Percentiles rank a stretch among this genome's conserved stretches.
Conservation (phyloP, 345 rosid genomes). For the Bretschneidera sinensis region DNA sequence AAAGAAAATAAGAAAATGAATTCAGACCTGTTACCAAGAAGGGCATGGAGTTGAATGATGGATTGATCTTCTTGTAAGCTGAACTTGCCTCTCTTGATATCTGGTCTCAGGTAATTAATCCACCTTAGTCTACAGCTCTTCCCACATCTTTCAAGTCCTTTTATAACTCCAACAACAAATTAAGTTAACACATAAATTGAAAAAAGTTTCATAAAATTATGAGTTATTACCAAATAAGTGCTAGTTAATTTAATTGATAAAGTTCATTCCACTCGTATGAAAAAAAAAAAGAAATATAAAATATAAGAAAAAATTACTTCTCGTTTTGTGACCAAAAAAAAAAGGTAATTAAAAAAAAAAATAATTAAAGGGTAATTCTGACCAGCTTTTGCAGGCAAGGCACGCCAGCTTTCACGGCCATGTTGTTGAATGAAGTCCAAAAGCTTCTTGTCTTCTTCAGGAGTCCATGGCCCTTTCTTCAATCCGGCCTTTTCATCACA, state of each 20-base stretch:
- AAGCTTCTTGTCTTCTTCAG: conserved; percentile 42
- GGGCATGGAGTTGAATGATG: conserved; percentile 44
- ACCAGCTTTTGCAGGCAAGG: conserved; percentile 38
- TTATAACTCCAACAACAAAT: no score
- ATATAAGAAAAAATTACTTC: no score
- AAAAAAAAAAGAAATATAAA: no score
- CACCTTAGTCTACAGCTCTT: conserved; percentile 50
- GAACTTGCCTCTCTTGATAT: conserved; percentile 45
- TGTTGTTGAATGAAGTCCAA: conserved; percentile 33
- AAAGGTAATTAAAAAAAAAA: neutral
- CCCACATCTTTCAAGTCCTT: conserved; percentile 47
- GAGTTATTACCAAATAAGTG: no score
- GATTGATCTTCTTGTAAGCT: conserved; percentile 41
- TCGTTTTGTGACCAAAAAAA: no score
- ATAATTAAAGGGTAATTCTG: neutral
- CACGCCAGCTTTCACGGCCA: conserved; percentile 39
- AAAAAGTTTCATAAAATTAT: no score
- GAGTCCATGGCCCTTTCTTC: conserved; percentile 20
- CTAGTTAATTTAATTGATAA: no score
- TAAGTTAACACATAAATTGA: no score
- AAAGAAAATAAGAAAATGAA: no score
- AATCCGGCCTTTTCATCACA: conserved; percentile 34
- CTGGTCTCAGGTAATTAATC: conserved; percentile 45
- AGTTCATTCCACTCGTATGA: no score
- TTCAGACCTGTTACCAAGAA: conserved; percentile 47